Evolutionary conservation across 2,329 filamentous ascomycete species (phyloP).

Genomic region (Botrytis deweyae): DNA sequence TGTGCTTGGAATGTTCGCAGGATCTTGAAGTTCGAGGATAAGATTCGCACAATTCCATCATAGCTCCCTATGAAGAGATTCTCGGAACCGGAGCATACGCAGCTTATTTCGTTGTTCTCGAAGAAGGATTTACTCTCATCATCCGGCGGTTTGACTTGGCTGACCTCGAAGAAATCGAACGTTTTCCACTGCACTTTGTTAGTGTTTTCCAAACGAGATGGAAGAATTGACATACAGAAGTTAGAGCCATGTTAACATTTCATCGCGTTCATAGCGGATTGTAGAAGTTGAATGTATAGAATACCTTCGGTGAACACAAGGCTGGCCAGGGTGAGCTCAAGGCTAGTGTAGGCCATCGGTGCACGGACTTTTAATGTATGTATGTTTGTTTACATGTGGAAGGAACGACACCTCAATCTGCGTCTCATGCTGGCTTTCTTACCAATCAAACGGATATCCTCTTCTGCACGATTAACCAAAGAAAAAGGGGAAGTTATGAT

Average conservation of each 20-base stretch:
- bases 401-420: neutral
- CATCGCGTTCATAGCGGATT: slow-evolving; percentile 15
- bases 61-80: slow-evolving; percentile 85
- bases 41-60: slow-evolving; percentile 82
- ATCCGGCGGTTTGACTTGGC: slow-evolving; percentile 73
- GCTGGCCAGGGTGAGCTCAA: slow-evolving; percentile 19
- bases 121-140: slow-evolving; percentile 76
- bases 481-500: neutral
- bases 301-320: slow-evolving; percentile 12
- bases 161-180: slow-evolving; percentile 99
- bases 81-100: slow-evolving; percentile 81
- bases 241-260: slow-evolving; percentile 32
- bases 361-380: slow-evolving; percentile 6
- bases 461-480: neutral
- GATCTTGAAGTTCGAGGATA: slow-evolving; percentile 84
- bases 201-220: neutral
- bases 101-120: slow-evolving; percentile 79
- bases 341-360: slow-evolving; percentile 13
- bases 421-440: neutral
- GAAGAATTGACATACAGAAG: slow-evolving; percentile 27
- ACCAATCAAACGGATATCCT: neutral
- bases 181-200: slow-evolving; percentile 74
- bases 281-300: neutral
- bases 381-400: neutral
- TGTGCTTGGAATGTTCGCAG: slow-evolving; percentile 84